phyloP scores from a whole-genome alignment of 257 asterid species.

The Euphrasia confusa region DNA sequence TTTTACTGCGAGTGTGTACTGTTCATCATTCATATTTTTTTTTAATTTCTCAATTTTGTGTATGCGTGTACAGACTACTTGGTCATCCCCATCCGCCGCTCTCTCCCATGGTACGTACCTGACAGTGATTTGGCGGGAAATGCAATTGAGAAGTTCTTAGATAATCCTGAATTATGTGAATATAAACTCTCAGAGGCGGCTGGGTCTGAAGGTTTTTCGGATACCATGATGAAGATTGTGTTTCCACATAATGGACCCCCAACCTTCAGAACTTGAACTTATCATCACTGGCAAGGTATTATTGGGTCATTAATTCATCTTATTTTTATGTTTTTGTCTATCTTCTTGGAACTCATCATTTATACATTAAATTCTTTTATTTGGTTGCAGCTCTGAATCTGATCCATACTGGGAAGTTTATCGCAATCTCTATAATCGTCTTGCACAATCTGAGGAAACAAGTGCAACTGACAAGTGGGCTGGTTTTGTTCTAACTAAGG shows the following conservation, averaged over 20 bases:
- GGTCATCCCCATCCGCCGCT: too few relatives aligned
- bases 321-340: conserved; percentile 23
- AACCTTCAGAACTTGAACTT: conserved; percentile 48
- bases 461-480: conserved; percentile 98
- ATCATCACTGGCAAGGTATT: too few relatives aligned
- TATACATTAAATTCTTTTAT: conserved; percentile 12
- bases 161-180: conserved; percentile 80
- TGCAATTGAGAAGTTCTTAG: conserved; percentile 87
- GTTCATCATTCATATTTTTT: too few relatives aligned
- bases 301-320: background rate
- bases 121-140: conserved; percentile 68
- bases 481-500: conserved; percentile 93
- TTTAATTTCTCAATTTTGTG: too few relatives aligned
- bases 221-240: conserved; percentile 52
- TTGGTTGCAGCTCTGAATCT: conserved; percentile 74
- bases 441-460: conserved; percentile 87
- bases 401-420: conserved; percentile 81
- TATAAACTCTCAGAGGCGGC: conserved; percentile 81
- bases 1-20: too few relatives aligned
- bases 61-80: too few relatives aligned
- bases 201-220: conserved; percentile 72
- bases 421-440: conserved; percentile 79
- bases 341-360: conserved; percentile 23
- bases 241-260: conserved; percentile 53
- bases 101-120: conserved; percentile 26